These are phyloP conservation scores for Trichoderma gamsii DNA, from an alignment of 495 filamentous ascomycete genomes.

Conservation along the genomic window DNA sequence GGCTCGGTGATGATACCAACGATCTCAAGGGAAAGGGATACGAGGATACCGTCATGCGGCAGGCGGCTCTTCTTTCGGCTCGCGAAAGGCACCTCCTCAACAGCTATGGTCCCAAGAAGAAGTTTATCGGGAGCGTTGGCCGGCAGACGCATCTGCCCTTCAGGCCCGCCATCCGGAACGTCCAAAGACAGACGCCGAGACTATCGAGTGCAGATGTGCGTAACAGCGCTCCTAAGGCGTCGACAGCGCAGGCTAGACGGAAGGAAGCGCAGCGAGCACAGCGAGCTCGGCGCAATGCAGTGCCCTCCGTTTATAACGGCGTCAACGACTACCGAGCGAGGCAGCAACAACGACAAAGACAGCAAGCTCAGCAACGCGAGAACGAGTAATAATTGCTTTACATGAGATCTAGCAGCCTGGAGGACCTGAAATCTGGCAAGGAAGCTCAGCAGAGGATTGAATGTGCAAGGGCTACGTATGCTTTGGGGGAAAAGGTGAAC, in stretches of 20 bases:
- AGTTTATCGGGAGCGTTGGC: background rate
- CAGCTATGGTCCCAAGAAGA: background rate
- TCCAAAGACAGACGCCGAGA: background rate
- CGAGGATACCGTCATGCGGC: background rate
- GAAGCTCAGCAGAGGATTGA: too few relatives aligned
- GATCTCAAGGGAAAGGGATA: background rate
- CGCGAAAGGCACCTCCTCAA: background rate
- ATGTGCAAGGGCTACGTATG: too few relatives aligned
- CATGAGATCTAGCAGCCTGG: background rate
- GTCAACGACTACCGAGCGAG: background rate
- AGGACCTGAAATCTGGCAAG: too few relatives aligned
- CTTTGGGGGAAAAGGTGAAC: too few relatives aligned
- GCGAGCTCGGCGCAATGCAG: background rate
- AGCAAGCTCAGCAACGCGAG: background rate
- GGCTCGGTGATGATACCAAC: background rate
- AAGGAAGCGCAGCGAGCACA: background rate
- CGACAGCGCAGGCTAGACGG: background rate
- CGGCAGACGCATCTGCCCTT: background rate
- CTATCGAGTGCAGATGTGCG: background rate
- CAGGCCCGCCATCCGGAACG: background rate
- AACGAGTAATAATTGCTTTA: background rate
- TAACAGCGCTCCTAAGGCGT: background rate
- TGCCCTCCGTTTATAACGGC: background rate
- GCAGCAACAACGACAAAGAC: background rate
- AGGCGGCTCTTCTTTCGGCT: slow-evolving; percentile 2